Evolutionary conservation across 371 early-diverging fungal species (phyloP).

Genomic region (Coemansia sp.): DNA sequence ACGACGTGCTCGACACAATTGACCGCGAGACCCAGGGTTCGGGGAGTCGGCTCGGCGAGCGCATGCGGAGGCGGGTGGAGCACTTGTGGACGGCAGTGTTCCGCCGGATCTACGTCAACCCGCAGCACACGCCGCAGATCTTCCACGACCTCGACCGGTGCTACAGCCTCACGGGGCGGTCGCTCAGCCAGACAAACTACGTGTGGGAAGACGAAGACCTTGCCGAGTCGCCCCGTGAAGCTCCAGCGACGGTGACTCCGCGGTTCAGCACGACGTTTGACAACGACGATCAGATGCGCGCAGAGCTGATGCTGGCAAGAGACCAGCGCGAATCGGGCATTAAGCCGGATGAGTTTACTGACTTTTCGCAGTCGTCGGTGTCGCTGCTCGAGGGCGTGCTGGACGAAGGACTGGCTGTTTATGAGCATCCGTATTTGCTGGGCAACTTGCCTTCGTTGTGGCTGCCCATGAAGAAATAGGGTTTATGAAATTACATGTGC

Average conservation of each 20-base stretch:
- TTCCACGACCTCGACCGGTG: constrained; percentile 35
- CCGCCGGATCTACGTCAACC: constrained; percentile 41
- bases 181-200: constrained; percentile 13
- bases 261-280: constrained; percentile 40
- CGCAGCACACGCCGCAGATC: constrained; percentile 22
- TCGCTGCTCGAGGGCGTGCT: constrained; percentile 68
- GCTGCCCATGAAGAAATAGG: constrained; percentile 58
- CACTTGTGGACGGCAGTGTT: constrained; percentile 16
- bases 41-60: constrained; percentile 11
- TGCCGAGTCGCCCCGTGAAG: neutral
- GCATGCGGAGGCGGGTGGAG: neutral
- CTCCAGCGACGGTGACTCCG: constrained; percentile 10
- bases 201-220: neutral
- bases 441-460: constrained; percentile 74
- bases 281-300: constrained; percentile 21
- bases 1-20: constrained; percentile 17
- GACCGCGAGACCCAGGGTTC: constrained; percentile 25
- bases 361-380: constrained; percentile 72
- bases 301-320: constrained; percentile 44
- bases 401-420: constrained; percentile 72
- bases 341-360: constrained; percentile 58
- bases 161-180: constrained; percentile 33
- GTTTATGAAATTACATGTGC: constrained; percentile 58
- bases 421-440: constrained; percentile 70
- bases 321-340: constrained; percentile 41